Base-by-base conservation (phyloP, 768 basidiomycete genomes). In the Pisolithus tinctorius region DNA sequence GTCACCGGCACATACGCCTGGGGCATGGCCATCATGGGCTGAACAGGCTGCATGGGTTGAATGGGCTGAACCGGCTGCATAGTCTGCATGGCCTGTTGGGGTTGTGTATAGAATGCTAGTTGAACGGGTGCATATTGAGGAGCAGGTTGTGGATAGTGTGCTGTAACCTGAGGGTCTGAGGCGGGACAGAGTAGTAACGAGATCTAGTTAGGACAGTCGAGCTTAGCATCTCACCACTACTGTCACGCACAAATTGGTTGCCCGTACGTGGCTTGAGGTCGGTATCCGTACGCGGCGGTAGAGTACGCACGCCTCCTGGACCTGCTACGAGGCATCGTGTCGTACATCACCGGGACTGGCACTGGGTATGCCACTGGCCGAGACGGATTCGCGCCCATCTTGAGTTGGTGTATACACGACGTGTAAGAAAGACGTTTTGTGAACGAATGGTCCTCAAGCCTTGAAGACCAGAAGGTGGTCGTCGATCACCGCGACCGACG, bases 81-180 rank as follows among this genome's bases (percentile, higher is more conserved):
- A 14, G 43, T 5, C 27, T 45, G 43, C 23, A 67, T 4, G 9
- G 64, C 66, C 30, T 68, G 65, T n/a, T 68, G 65, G 4, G 64
- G 64, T 17, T 58, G 63, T 16, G 43, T 26, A 25, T 58, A 11
- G 40, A 63, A 39, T 4, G 53, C 51, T 57, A 66, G 57, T 47
- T 56, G 58, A 9, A 68, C 53, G 2, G 64, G 67, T 1, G 64
- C 58, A 50, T 65, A 67, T 9, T 69, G 67, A 5, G 57, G 31
- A 31, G 26, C 14, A 5, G 43, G 43, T 29, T 56, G 49, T 26
- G 67, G 63, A 56, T 51, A 67, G 0, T 49, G 39, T 0, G 65
- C 25, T 50, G 49, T 59, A 41, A 52, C 49, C 46, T 65, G 64
- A 9, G 55, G 61, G 51, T 67, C 65, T 67, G 47, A n/a, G 37